Conservation (phyloP, 345 rosid species). For the Crucihimalaya himalaica region DNA sequence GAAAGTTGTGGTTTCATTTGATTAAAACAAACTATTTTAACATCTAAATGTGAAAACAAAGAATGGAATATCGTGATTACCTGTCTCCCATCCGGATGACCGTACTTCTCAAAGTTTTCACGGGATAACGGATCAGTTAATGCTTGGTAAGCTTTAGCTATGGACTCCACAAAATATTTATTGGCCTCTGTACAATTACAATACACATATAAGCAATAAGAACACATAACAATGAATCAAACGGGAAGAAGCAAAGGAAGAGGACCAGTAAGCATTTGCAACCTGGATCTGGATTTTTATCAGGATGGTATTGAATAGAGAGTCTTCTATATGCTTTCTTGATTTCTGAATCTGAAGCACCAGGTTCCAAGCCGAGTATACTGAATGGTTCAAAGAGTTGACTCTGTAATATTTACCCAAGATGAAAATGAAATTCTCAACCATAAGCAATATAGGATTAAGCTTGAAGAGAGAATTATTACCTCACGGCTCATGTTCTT, state of each 20-base stretch:
- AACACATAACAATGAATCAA: not conserved
- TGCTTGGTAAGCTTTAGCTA: slow-evolving; percentile 97
- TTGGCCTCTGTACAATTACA: slow-evolving; percentile 64
- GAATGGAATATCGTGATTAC: slow-evolving; percentile 36
- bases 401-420: slow-evolving; percentile 46
- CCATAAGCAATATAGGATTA: not conserved
- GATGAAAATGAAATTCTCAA: not conserved
- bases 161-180: slow-evolving; percentile 80
- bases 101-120: slow-evolving; percentile 96
- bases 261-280: slow-evolving; percentile 41
- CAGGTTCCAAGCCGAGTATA: slow-evolving; percentile 81
- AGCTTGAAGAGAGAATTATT: slow-evolving; percentile 12
- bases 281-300: slow-evolving; percentile 99
- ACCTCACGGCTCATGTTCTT: slow-evolving; percentile 89
- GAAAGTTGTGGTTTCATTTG: not conserved
- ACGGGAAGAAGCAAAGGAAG: not conserved
- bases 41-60: not conserved
- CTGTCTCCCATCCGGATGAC: slow-evolving; percentile 99
- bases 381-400: slow-evolving; percentile 85
- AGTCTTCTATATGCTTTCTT: slow-evolving; percentile 93
- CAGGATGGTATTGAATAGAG: slow-evolving; percentile 93
- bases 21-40: not conserved
- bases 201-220: slow-evolving; percentile 15
- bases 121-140: slow-evolving; percentile 90
- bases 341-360: slow-evolving; percentile 83